phyloP scores from a whole-genome alignment of 257 asterid genomes.

The Solanum gandarillasii region DNA sequence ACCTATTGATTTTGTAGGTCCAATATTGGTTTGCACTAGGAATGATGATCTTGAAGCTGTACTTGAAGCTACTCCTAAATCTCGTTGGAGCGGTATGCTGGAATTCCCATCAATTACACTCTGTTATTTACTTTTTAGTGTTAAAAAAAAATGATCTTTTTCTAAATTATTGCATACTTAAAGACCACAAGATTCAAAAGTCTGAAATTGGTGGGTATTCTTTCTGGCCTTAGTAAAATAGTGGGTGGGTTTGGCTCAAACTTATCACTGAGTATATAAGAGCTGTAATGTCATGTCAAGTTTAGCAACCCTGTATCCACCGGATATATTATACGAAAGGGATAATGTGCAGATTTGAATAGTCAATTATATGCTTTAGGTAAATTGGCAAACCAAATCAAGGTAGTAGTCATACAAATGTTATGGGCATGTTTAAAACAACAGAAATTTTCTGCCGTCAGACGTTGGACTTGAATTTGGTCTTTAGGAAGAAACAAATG shows the following conservation, averaged over 20 bases:
- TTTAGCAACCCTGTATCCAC: neutral
- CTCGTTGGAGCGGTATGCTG: conserved; percentile 80
- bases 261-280: neutral
- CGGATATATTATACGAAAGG: neutral
- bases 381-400: neutral
- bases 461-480: neutral
- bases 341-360: neutral
- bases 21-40: conserved; percentile 85
- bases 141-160: neutral
- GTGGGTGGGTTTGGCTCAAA: neutral
- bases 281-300: neutral
- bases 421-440: neutral
- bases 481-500: neutral
- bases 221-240: neutral
- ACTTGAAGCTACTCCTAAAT: conserved; percentile 71
- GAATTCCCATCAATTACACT: neutral
- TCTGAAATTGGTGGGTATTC: neutral
- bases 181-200: neutral
- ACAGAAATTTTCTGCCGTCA: neutral
- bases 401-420: neutral
- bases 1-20: conserved; percentile 71
- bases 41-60: conserved; percentile 93
- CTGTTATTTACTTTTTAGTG: neutral
- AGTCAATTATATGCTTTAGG: neutral
- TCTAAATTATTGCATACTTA: neutral